These are phyloP conservation scores for Aspergillus latus DNA, from an alignment of 2,329 filamentous ascomycete genomes.

Conservation along the genomic window DNA sequence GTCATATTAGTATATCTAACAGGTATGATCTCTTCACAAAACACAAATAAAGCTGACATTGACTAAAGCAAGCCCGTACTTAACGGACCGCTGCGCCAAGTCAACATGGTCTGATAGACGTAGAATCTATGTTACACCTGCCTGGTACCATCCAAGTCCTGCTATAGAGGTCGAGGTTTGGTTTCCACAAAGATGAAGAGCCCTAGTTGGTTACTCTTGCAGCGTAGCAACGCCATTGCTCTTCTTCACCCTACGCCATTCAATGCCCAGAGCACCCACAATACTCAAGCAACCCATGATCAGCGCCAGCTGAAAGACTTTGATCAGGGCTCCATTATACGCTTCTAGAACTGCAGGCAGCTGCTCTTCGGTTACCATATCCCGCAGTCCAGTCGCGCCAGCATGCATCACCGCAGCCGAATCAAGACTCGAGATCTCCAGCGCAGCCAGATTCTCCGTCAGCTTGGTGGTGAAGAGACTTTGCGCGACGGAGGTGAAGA, in stretches of 20 bases:
- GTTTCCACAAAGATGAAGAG: no score
- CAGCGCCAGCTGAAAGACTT: neutral
- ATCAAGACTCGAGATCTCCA: neutral
- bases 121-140: no score
- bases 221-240: neutral
- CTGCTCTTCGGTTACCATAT: neutral
- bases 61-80: no score
- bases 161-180: no score
- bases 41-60: no score
- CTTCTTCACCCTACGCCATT: neutral
- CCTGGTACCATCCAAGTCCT: no score
- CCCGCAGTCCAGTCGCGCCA: neutral
- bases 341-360: neutral
- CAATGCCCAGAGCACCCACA: neutral
- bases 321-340: neutral
- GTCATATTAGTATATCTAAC: no score
- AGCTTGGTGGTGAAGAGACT: constrained; percentile 42
- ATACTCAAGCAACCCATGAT: neutral
- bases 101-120: no score
- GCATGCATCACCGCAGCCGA: neutral
- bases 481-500: constrained; percentile 36
- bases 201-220: no score
- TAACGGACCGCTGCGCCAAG: no score
- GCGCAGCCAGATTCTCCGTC: neutral
- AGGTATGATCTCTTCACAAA: no score